Percentiles rank a stretch among this genome's conserved stretches.
These are phyloP conservation scores for Meripilus lineatus DNA, from an alignment of 1,284 basidiomycete species.

Conservation along the genomic window DNA sequence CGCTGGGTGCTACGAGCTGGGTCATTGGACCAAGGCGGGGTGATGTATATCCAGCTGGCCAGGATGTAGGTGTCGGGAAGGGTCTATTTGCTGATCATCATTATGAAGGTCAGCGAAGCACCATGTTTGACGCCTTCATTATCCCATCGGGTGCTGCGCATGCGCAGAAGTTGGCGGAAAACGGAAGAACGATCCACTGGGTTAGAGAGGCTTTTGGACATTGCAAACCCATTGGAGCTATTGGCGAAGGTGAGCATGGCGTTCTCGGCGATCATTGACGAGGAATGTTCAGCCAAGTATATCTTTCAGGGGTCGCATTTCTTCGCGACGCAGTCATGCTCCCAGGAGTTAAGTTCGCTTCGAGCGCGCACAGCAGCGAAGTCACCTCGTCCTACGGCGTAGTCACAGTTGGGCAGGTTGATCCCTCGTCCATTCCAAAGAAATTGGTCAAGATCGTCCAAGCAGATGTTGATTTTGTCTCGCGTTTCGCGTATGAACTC, in stretches of 20 bases:
- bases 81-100: conserved; percentile 57
- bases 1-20: conserved; percentile 53
- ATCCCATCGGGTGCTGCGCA: conserved; percentile 63
- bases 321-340: conserved; percentile 43
- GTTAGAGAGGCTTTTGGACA: conserved; percentile 77
- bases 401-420: conserved; percentile 51
- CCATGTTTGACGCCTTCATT: conserved; percentile 74
- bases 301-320: conserved; percentile 40
- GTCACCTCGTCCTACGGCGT: conserved; percentile 56
- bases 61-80: conserved; percentile 26
- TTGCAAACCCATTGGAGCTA: conserved; percentile 71
- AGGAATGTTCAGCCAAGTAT: neutral
- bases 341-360: conserved; percentile 38
- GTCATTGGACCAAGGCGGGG: conserved; percentile 69
- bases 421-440: conserved; percentile 30
- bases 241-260: conserved; percentile 55
- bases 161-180: conserved; percentile 44
- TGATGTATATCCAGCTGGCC: conserved; percentile 41
- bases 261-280: neutral
- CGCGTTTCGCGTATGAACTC: conserved; percentile 55
- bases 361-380: conserved; percentile 28
- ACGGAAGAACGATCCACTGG: conserved; percentile 64
- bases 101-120: conserved; percentile 73
- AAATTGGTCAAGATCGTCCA: conserved; percentile 41
- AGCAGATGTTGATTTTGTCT: conserved; percentile 47